Evolutionary conservation across 768 basidiomycete genomes (phyloP), one percentile per base, ranked within the genome.

Genomic region (Leucocoprinus leucothites): DNA sequence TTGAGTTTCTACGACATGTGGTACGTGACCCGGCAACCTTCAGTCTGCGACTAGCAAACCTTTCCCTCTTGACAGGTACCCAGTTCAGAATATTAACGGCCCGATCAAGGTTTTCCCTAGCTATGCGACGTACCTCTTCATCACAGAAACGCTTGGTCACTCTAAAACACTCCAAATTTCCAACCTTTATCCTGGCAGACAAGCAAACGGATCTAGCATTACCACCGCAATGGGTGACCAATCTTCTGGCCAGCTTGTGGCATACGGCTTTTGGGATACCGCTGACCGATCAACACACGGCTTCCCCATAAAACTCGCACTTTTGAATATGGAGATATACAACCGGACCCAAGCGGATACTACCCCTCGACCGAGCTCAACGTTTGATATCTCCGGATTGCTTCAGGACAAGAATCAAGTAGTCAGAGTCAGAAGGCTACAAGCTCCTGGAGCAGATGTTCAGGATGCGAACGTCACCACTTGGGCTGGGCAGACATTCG

Each of bases 401-500:
- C 54, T 77, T 48, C 60, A 65, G 49, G 52, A 64, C 13, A 51
- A 63, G 14, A 56, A 51, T 31, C 64, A 64, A 16, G 53, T 65
- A 14, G 67, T 77, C n/a, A 73, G 58, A 3, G 68, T 78, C 49
- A 70, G 71, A 48, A 70, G 72, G 35, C 59, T 81, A 57, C 74
- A 74, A 22, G 78, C 78, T 1, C 75, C 78, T 38, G 79, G 79
- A 9, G 76, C 78, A 13, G 77, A 81, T 61, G 67, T 78, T 18
- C 71, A 73, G 57, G 65, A 65, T 8, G 76, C 71, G 3, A 75
- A 76, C 55, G 49, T 70, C 35, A 80, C 77, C 36, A 74, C 70
- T 2, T 82, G 79, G 79, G 80, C 77, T 0, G 79, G 81, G 1
- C 80, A 80, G 61, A 73, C 67, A 14, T 82, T 74, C 63, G 74